These are phyloP conservation scores for Russula virescens DNA, from an alignment of 768 basidiomycete genomes.

Conservation along the genomic window DNA sequence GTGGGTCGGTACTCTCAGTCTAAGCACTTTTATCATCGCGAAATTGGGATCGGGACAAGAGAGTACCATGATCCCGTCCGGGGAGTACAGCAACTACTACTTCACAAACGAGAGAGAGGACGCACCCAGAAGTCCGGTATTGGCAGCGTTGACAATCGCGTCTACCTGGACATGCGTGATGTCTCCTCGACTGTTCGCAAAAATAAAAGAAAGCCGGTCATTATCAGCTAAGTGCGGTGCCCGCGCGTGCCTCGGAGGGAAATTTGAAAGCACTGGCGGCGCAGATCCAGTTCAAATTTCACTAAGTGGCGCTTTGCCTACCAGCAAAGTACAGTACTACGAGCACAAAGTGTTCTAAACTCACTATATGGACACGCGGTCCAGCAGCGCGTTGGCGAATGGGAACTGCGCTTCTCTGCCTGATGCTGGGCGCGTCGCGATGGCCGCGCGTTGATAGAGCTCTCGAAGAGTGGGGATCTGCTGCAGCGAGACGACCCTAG, in stretches of 20 bases:
- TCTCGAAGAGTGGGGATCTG: slow-evolving; percentile 53
- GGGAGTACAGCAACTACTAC: not conserved
- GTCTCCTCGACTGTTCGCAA: slow-evolving; percentile 57
- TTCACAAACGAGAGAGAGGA: not conserved
- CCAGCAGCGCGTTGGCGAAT: slow-evolving; percentile 38
- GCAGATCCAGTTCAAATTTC: not conserved
- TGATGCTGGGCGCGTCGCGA: slow-evolving; percentile 32
- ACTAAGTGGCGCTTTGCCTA: too few relatives aligned
- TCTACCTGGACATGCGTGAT: slow-evolving; percentile 70
- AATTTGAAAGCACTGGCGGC: too few relatives aligned
- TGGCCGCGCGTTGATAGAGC: slow-evolving; percentile 41
- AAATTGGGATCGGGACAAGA: not conserved
- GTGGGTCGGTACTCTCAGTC: not conserved
- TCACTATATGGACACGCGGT: slow-evolving; percentile 65
- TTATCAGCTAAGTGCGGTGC: not conserved
- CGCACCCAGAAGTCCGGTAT: slow-evolving; percentile 61
- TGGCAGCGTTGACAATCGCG: slow-evolving; percentile 80
- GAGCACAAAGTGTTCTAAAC: slow-evolving; percentile 28
- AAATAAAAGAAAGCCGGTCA: too few relatives aligned
- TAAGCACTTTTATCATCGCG: not conserved
- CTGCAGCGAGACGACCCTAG: slow-evolving; percentile 30
- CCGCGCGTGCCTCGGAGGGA: too few relatives aligned
- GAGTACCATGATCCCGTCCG: not conserved
- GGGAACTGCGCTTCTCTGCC: slow-evolving; percentile 35
- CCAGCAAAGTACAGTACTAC: too few relatives aligned